Evolutionary conservation across 805 yeast genomes (phyloP), one percentile per base, ranked within the genome.

Genomic region (Candida xiaguanensis): DNA sequence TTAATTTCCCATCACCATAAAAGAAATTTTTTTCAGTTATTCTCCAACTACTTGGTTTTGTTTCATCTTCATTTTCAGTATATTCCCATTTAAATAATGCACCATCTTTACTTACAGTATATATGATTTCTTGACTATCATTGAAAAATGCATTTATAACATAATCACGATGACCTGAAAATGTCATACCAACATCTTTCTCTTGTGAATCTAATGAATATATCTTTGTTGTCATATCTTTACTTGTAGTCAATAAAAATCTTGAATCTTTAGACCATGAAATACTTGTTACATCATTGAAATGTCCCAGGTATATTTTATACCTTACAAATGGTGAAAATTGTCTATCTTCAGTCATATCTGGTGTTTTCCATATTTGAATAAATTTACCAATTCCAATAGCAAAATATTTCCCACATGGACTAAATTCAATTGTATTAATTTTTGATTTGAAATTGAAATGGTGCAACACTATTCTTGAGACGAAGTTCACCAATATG

Each of bases 281-380:
- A 8, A 93, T 59, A 2, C 89, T 78, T 1, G 77, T 72, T 17
- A 93, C 78, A 50, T 87, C 95, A 36, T 80, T 81, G 57, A 80
- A 89, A 65, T 93, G 99, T 25, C 99, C 99, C 1, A 96, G 88
- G 52, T 89, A 89, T 6, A 85, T 77, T 53, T 95, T 72, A 61
- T 86, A 87, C 46, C 95, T 83, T 28, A 91, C 85, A 62, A 93
- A 93, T 12, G 99, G 99, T 0, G 96, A 93, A 71, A 93, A 93
- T 58, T 89, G 96, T 44, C 95, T 74, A 53, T 88, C 96, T 51
- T 86, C 93, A 6, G 78, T 65, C 17, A 71, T 67, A 34, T 77
- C 80, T 0, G 97, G 97, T 1, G 97, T 87, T 53, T 79, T 82
- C 99, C 99, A 93, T 7, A 93, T 82, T 59, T 93, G 97, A 13